Evolutionary conservation across 2,329 filamentous ascomycete species (phyloP), one percentile per base, ranked within the genome.

Genomic region (Epichloe elymi): DNA sequence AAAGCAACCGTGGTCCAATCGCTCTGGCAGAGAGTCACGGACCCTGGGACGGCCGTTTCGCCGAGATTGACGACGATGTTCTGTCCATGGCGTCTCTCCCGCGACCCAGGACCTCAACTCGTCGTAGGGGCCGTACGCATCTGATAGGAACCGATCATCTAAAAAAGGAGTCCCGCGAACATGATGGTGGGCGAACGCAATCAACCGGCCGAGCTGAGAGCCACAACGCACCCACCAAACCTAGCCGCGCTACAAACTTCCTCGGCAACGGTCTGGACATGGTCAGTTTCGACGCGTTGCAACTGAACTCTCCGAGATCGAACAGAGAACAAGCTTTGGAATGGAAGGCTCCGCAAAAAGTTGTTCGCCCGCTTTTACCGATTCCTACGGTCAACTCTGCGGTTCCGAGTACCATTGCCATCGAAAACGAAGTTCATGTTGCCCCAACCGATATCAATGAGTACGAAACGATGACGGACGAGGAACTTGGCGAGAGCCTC

Each of bases 1-100:
- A 65, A 53, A 62, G 55, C 30, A 61, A 61, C 30, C 62, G 61
- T 26, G 61, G 60, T 17, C 59, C 65, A 5, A 55, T 59, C 35
- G 58, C 60, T 30, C 52, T 64, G 46, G 57, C 54, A n/a, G 59
- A 64, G 49, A 56, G 57, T 46, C 57, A 59, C 33, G 35, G 42
- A n/a, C 19, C 45, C 7, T 57, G 58, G 52, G 56, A 59, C 23
- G 50, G 48, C 15, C 53, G 54, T 12, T 49, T 56, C 10, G 45
- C 53, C 19, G 55, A 56, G 20, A 54, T 63, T 19, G 56, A 60
- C 14, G 58, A 57, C n/a, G 58, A 62, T 50, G 57, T 62, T 43
- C 43, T 61, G n/a, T 45, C 56, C 20, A 44, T 43, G 43, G 56
- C 50, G 17, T 52, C 50, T 26, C 54, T 53, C 14, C 49, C 56